Conservation (phyloP, 2,329 filamentous ascomycete genomes). For the Diaporthe destruens region DNA sequence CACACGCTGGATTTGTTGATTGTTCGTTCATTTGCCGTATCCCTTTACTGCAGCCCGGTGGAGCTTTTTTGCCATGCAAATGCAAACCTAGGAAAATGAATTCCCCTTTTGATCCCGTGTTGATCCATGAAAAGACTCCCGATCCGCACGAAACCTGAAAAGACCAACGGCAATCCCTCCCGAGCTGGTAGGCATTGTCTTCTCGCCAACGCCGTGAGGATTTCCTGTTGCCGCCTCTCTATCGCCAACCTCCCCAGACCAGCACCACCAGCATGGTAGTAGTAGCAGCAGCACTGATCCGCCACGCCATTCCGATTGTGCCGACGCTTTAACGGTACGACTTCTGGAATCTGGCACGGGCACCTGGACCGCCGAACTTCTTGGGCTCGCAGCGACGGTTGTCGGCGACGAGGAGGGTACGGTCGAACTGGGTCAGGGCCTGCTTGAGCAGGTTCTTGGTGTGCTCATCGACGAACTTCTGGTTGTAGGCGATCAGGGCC, state of each 20-base stretch:
- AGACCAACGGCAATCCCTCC: constrained; percentile 41
- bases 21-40: constrained; percentile 64
- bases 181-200: constrained; percentile 33
- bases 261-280: constrained; percentile 49
- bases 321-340: constrained; percentile 87
- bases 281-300: constrained; percentile 37
- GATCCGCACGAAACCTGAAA: constrained; percentile 46
- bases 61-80: constrained; percentile 62
- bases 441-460: constrained; percentile 99
- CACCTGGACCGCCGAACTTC: constrained; percentile 96
- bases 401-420: constrained; percentile 90
- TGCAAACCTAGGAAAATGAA: constrained; percentile 59
- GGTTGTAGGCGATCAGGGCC: constrained; percentile 91
- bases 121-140: constrained; percentile 44
- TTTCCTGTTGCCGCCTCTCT: constrained; percentile 38
- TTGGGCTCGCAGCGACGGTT: constrained; percentile 99
- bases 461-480: constrained; percentile 94
- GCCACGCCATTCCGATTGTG: constrained; percentile 41
- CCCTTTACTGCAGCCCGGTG: constrained; percentile 62
- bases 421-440: constrained; percentile 83
- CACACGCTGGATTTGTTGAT: constrained; percentile 50
- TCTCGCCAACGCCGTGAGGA: constrained; percentile 38
- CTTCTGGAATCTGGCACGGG: constrained; percentile 97
- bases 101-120: constrained; percentile 48
- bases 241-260: constrained; percentile 41